phyloP scores from a whole-genome alignment of 2,329 filamentous ascomycete genomes.

The Byssochlamys sp. region DNA sequence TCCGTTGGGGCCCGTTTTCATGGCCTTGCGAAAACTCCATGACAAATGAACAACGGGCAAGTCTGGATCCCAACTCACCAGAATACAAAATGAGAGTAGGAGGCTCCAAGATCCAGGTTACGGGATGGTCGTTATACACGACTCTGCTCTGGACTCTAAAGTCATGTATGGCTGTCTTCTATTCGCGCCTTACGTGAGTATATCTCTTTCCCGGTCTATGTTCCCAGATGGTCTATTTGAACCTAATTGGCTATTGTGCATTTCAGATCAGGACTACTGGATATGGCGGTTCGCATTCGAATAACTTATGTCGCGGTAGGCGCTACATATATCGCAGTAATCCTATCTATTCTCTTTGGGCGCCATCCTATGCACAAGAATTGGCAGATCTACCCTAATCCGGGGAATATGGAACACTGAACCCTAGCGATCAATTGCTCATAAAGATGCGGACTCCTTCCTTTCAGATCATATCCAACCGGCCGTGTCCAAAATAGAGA shows the following conservation, averaged over 20 bases:
- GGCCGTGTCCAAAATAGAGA: conserved; percentile 42
- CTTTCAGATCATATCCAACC: conserved; percentile 38
- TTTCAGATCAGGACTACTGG: conserved; percentile 29
- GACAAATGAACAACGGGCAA: conserved; percentile 41
- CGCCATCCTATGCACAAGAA: conserved; percentile 46
- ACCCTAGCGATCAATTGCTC: conserved; percentile 6
- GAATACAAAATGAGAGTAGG: conserved; percentile 43
- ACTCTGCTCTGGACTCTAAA: conserved; percentile 46
- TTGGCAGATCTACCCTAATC: conserved; percentile 53
- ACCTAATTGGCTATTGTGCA: neutral
- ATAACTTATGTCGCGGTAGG: conserved; percentile 44
- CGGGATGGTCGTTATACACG: conserved; percentile 48
- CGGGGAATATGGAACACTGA: conserved; percentile 39
- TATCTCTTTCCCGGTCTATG: neutral
- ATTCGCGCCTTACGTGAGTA: conserved; percentile 42
- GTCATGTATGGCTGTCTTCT: conserved; percentile 48
- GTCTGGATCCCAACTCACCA: conserved; percentile 34
- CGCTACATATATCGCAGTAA: conserved; percentile 41
- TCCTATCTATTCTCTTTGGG: conserved; percentile 43
- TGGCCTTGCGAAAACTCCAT: conserved; percentile 51
- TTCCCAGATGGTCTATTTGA: neutral
- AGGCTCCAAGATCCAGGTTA: conserved; percentile 46
- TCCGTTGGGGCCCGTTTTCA: conserved; percentile 40
- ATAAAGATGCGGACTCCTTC: conserved; percentile 1
- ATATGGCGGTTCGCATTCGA: conserved; percentile 38